Conservation (phyloP, 352 stramenopile genomes). For the Globisporangium nodosum region DNA sequence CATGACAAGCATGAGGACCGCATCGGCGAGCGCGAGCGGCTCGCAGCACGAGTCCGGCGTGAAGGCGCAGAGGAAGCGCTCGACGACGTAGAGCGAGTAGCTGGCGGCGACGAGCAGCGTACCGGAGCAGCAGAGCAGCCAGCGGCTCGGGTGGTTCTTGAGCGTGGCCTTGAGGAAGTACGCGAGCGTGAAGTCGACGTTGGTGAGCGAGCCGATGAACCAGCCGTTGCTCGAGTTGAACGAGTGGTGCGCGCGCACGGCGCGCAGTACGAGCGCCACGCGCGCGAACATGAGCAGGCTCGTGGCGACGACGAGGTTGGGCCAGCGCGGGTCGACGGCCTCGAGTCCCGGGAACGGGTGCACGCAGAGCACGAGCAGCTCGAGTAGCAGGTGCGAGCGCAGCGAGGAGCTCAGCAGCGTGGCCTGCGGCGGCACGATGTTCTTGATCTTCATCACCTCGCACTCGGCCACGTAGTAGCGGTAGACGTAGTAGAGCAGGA, state of each 20-base stretch:
- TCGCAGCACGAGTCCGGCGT: constrained; percentile 41
- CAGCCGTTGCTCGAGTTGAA: constrained; percentile 81
- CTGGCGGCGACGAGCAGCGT: constrained; percentile 36
- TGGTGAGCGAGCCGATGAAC: constrained; percentile 76
- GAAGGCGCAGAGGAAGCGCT: constrained; percentile 71
- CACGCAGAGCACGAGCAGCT: constrained; percentile 46
- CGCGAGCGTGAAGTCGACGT: constrained; percentile 61
- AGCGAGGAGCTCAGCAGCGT: constrained; percentile 58
- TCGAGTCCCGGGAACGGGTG: constrained; percentile 71
- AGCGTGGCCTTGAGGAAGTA: constrained; percentile 79
- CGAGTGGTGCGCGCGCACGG: constrained; percentile 57
- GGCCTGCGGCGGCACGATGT: constrained; percentile 64
- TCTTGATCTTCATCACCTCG: constrained; percentile 78
- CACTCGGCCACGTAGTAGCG: constrained; percentile 60
- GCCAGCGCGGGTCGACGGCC: constrained; percentile 50
- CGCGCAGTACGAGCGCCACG: constrained; percentile 43
- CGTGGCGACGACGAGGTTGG: constrained; percentile 43
- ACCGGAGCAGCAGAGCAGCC: constrained; percentile 34
- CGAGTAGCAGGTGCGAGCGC: constrained; percentile 35
- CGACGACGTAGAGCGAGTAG: constrained; percentile 64
- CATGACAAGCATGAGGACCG: constrained; percentile 62
- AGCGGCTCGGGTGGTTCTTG: constrained; percentile 56
- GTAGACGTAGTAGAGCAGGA: constrained; percentile 71
- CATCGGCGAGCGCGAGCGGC: constrained; percentile 44
- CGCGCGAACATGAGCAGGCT: constrained; percentile 63